phyloP scores from a whole-genome alignment of 2,329 filamentous ascomycete genomes.

The Hymenotorrendiella dingleyae region DNA sequence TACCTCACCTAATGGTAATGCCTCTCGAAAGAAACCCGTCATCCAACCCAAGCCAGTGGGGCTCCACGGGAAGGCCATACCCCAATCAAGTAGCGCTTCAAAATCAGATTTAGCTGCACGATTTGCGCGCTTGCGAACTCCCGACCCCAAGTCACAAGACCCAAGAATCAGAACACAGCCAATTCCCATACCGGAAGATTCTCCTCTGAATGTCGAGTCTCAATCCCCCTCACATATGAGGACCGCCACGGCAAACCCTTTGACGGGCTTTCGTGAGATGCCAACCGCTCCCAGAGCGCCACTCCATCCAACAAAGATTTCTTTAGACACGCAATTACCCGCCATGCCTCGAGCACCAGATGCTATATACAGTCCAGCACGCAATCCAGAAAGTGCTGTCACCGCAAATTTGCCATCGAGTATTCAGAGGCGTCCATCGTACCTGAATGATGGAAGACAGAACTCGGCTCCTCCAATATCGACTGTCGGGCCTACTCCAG shows the following conservation, averaged over 20 bases:
- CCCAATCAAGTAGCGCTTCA: slow-evolving; percentile 31
- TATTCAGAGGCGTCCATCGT: slow-evolving; percentile 22
- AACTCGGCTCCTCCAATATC: slow-evolving; percentile 23
- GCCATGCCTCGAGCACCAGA: slow-evolving; percentile 31
- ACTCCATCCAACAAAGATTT: slow-evolving; percentile 15
- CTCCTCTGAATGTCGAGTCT: slow-evolving; percentile 1
- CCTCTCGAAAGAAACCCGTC: slow-evolving; percentile 27
- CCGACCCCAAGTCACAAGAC: slow-evolving; percentile 40
- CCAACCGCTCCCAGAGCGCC: slow-evolving; percentile 21
- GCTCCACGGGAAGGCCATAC: slow-evolving; percentile 55
- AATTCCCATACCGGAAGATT: slow-evolving; percentile 35
- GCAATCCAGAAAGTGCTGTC: slow-evolving; percentile 23
- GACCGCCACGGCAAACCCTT: slow-evolving; percentile 10
- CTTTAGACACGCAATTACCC: slow-evolving; percentile 24
- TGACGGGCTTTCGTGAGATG: slow-evolving; percentile 27
- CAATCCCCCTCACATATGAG: slow-evolving; percentile 1
- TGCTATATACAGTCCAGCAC: slow-evolving; percentile 31
- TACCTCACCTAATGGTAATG: slow-evolving; percentile 40
- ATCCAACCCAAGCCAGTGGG: slow-evolving; percentile 63
- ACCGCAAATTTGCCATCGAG: slow-evolving; percentile 23
- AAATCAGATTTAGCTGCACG: slow-evolving; percentile 48
- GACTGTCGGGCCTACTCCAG: slow-evolving; percentile 19
- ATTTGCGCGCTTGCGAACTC: slow-evolving; percentile 49
- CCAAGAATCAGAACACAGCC: slow-evolving; percentile 47
- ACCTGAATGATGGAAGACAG: slow-evolving; percentile 16